Evolutionary conservation across 495 filamentous ascomycete genomes (phyloP), one percentile per base, ranked within the genome.

Genomic region (Aspergillus campestris): DNA sequence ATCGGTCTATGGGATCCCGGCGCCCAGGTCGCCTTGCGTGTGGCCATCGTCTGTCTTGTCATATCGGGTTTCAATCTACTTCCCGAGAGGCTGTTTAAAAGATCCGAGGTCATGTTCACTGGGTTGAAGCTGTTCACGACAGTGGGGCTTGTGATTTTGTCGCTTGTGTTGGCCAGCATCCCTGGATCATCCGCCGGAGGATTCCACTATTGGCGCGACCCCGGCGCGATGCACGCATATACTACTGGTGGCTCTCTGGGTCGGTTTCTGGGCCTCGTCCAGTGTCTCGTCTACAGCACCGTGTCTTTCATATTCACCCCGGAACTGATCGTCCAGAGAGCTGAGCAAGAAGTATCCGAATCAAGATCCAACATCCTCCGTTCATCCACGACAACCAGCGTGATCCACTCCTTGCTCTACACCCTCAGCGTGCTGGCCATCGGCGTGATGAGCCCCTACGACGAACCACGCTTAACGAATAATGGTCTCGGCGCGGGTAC

Each of bases 101-200:
- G 88, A 63, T 85, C 84, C 3, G 88, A 94, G 58, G 82, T 84
- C 34, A 52, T 85, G 38, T 89, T 94, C 51, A 81, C 87, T 13
- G 70, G 81, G 8, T 61, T 94, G 59, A 97, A 95, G 57, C 72
- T 94, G 38, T 66, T 83, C 44, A 87, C 88, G 30, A 75, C 94
- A 27, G 78, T 83, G 45, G 82, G 79, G 15, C 83, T 89, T 55
- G 67, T 86, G 1, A 72, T 81, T 40, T 52, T 78, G 44, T 84
- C 83, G 58, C 75, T 82, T 38, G 78, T 86, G 31, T 64, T 90
- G 42, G 80, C 77, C 8, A 80, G 81, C 12, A 79, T 83, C 42
- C 80, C 84, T 1, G 65, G 74, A 1, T 57, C 75, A 38, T 76
- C 82, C 44, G 70, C 75, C 5, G 86, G 82, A 58, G 86, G 84